Evolutionary conservation across 345 rosid genomes (phyloP).

Genomic region (Brassica juncea): DNA sequence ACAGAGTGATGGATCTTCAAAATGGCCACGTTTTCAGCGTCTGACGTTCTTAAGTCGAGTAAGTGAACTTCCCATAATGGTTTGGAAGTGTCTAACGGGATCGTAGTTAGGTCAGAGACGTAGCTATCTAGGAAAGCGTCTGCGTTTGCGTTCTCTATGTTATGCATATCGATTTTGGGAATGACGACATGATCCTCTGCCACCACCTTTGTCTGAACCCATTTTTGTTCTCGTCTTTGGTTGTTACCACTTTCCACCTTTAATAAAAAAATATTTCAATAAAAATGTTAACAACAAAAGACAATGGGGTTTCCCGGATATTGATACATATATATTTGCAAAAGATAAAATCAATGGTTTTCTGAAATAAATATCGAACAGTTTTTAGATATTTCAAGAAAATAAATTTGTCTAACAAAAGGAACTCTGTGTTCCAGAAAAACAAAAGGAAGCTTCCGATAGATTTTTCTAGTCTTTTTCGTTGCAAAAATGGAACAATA

Average conservation of each 20-base stretch:
- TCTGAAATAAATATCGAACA: neutral
- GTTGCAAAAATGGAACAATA: neutral
- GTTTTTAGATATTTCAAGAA: neutral
- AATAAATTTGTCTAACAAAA: neutral
- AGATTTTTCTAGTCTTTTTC: neutral
- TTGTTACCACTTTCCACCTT: conserved; percentile 44
- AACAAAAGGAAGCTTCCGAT: neutral
- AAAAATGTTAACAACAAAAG: too few species aligned
- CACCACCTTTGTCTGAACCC: conserved; percentile 58
- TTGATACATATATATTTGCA: neutral
- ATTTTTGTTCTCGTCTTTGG: conserved; percentile 51
- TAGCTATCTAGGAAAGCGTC: conserved; percentile 64
- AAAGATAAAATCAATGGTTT: neutral
- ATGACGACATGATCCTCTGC: conserved; percentile 57
- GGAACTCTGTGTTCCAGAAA: neutral
- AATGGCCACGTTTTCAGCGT: conserved; percentile 59
- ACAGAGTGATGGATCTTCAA: conserved; percentile 61
- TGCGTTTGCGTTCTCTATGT: conserved; percentile 51
- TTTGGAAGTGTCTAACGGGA: conserved; percentile 57
- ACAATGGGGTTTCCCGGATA: too few species aligned
- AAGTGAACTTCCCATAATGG: conserved; percentile 87
- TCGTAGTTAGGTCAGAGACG: conserved; percentile 55
- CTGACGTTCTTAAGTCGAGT: conserved; percentile 59
- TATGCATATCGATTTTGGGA: conserved; percentile 44
- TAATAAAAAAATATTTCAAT: neutral